Evolutionary conservation across 257 asterid genomes (phyloP).

Genomic region (Coffea eugenioides): DNA sequence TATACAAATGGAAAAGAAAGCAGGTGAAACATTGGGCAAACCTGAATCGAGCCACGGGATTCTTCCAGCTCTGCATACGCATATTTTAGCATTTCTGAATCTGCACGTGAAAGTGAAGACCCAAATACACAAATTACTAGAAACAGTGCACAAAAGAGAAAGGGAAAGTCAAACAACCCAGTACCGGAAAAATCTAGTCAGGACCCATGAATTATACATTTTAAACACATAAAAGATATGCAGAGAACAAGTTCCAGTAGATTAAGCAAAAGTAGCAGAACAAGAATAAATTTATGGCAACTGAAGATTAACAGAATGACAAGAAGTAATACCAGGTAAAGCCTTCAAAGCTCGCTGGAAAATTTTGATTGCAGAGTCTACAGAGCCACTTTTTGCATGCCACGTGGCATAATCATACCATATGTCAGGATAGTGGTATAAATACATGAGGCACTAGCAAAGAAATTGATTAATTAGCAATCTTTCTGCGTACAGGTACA

Average conservation of each 20-base stretch:
- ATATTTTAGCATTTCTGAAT: slow-evolving; percentile 87
- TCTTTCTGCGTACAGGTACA: background rate
- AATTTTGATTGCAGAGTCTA: slow-evolving; percentile 79
- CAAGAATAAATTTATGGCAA: slow-evolving; percentile 13
- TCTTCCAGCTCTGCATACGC: slow-evolving; percentile 98
- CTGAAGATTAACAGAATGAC: background rate
- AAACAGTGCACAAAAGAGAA: slow-evolving; percentile 15
- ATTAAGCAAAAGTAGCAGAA: slow-evolving; percentile 11
- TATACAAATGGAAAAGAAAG: slow-evolving; percentile 1
- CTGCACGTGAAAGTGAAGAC: slow-evolving; percentile 39
- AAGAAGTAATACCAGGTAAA: slow-evolving; percentile 72
- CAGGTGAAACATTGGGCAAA: slow-evolving; percentile 17
- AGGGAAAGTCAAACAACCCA: background rate
- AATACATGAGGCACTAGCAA: slow-evolving; percentile 89
- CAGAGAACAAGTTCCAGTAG: slow-evolving; percentile 10
- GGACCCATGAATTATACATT: background rate
- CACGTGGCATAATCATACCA: slow-evolving; percentile 97
- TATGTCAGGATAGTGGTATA: slow-evolving; percentile 95
- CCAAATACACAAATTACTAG: background rate
- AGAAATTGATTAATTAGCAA: slow-evolving; percentile 31
- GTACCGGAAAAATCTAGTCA: background rate
- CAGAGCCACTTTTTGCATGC: slow-evolving; percentile 87
- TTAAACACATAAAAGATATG: background rate
- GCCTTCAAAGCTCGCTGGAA: slow-evolving; percentile 93
- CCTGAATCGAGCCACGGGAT: slow-evolving; percentile 89